Conservation (phyloP, 768 basidiomycete species). For the Pleurotus djamor region DNA sequence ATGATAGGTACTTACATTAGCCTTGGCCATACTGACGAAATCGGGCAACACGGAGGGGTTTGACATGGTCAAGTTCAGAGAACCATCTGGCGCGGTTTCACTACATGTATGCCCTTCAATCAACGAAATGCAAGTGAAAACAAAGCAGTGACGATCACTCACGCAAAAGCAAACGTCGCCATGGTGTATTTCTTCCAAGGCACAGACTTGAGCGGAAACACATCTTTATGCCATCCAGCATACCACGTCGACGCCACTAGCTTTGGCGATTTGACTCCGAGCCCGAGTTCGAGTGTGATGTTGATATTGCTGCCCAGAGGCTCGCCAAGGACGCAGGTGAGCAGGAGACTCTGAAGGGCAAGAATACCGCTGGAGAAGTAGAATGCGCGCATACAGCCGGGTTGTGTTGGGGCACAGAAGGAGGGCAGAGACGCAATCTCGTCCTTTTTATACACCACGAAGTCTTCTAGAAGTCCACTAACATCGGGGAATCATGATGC, state of each 20-base stretch:
- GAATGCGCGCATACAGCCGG: too few species aligned
- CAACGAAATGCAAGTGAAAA: neutral
- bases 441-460: too few species aligned
- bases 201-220: conserved; percentile 51
- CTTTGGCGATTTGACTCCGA: too few species aligned
- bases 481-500: too few species aligned
- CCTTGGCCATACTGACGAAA: conserved; percentile 50
- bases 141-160: conserved; percentile 20
- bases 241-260: conserved; percentile 56
- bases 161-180: conserved; percentile 72
- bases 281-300: neutral
- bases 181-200: conserved; percentile 68
- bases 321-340: too few species aligned
- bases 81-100: conserved; percentile 27
- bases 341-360: too few species aligned
- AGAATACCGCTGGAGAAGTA: too few species aligned
- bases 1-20: conserved; percentile 24
- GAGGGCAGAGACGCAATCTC: too few species aligned
- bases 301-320: too few species aligned
- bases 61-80: conserved; percentile 33
- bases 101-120: conserved; percentile 19
- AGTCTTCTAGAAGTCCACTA: too few species aligned
- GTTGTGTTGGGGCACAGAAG: too few species aligned
- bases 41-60: conserved; percentile 47
- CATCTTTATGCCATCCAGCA: conserved; percentile 60